These are phyloP conservation scores for Mycena pura DNA, from an alignment of 768 basidiomycete species.

Conservation along the genomic window DNA sequence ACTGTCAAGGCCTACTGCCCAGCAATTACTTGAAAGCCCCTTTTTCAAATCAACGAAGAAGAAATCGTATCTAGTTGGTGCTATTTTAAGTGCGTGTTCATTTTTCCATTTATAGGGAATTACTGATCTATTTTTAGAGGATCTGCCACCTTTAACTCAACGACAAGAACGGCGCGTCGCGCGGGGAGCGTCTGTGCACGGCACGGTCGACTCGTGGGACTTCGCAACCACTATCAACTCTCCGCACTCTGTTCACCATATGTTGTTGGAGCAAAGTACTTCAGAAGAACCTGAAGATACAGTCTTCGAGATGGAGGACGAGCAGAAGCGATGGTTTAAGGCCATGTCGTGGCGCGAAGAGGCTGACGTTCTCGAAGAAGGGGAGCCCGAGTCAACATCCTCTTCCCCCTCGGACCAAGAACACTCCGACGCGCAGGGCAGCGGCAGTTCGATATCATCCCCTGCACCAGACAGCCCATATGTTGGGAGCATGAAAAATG, in stretches of 20 bases:
- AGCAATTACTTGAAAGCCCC: conserved; percentile 73
- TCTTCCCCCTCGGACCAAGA: conserved; percentile 5
- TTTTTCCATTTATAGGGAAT: not conserved
- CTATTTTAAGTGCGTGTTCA: conserved; percentile 65
- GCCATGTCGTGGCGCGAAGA: conserved; percentile 30
- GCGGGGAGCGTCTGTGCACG: conserved; percentile 43
- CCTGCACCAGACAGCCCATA: not conserved
- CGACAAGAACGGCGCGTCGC: conserved; percentile 73
- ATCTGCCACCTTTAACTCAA: conserved; percentile 73
- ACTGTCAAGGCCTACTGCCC: conserved; percentile 72
- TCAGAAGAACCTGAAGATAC: conserved; percentile 31
- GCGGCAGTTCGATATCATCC: conserved; percentile 3
- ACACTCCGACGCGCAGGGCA: not conserved
- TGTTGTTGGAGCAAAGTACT: not conserved
- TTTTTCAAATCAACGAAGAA: conserved; percentile 86
- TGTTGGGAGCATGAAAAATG: not conserved
- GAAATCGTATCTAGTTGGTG: conserved; percentile 76
- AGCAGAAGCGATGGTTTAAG: conserved; percentile 26
- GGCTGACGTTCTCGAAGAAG: conserved; percentile 12
- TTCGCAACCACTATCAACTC: conserved; percentile 61
- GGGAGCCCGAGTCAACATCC: conserved; percentile 1
- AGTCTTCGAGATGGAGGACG: conserved; percentile 48
- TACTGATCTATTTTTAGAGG: conserved; percentile 44
- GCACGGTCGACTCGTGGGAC: conserved; percentile 83
- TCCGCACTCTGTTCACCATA: conserved; percentile 37